Evolutionary conservation across 768 basidiomycete species (phyloP).

Genomic region (Mycena epipterygia): DNA sequence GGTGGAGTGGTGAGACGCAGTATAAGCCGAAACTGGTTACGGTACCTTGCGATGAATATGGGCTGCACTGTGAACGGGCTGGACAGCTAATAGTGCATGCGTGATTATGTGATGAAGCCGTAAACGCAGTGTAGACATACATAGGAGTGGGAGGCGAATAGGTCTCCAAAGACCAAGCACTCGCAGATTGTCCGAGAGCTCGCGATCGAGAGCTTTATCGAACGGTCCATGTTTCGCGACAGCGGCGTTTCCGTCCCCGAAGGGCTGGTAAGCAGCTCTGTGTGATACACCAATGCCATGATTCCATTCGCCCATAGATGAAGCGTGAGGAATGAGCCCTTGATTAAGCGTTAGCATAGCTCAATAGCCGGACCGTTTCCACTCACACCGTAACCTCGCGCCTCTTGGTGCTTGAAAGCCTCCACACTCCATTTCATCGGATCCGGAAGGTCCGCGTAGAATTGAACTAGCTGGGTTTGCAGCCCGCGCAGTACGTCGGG

Average conservation of each 20-base stretch:
- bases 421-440: conserved; percentile 27
- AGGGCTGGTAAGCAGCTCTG: conserved; percentile 19
- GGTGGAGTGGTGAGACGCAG: background rate
- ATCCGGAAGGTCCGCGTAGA: conserved; percentile 22
- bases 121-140: background rate
- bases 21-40: background rate
- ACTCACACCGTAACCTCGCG: conserved; percentile 13
- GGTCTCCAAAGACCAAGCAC: conserved; percentile 30
- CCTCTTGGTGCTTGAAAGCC: conserved; percentile 25
- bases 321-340: conserved; percentile 12
- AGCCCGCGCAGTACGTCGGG: conserved; percentile 12
- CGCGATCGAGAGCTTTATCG: conserved; percentile 25
- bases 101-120: background rate
- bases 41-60: conserved; percentile 7
- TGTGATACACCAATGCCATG: conserved; percentile 21
- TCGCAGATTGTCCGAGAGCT: conserved; percentile 32
- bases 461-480: conserved; percentile 30
- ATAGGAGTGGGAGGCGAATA: conserved; percentile 25
- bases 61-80: conserved; percentile 30
- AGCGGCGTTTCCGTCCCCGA: conserved; percentile 26
- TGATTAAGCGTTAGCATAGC: background rate
- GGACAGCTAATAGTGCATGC: conserved; percentile 3
- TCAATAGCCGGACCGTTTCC: background rate
- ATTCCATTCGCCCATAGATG: conserved; percentile 9
- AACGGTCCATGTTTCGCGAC: conserved; percentile 20